Evolutionary conservation across 148 eudicot species (phyloP), one percentile per base, ranked within the genome.

Genomic region (Beta vulgaris): DNA sequence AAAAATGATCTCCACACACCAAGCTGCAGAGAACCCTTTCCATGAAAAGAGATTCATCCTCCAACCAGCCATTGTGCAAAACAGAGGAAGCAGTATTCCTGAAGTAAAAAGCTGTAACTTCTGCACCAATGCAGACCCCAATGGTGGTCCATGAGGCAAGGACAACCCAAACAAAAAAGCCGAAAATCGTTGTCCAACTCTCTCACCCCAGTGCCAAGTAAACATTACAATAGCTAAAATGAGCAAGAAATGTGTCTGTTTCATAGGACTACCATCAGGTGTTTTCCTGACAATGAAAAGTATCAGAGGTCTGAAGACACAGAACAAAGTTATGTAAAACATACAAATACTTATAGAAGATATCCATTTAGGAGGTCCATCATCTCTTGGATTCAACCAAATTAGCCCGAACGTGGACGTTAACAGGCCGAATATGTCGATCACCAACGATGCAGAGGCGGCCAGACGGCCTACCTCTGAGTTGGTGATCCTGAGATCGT

Each of bases 91-190:
- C 9, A 84, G 21, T 18, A 81, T 13, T 34, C 81, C 82, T 0
- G 77, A 75, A 42, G 78, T 76, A 35, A 84, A 68, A 0, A 67
- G 48, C 60, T 84, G 80, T 5, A 84, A 35, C 82, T 81, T 84
- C 8, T 84, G 80, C 4, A 74, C 82, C 40, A 84, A 51, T 25
- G 78, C 74, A 2, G 82, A 63, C 9, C 87, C 87, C 25, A 84
- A 72, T 5, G 84, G 87, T 2, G 84, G 84, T 2, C 82, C 82
- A 32, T 84, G 75, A 1, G 87, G 87, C 42, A 84, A 23, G 7
- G 82, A 81, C 1, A 84, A 21, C 15, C 87, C 87, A 25, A 84
- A 79, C 25, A 84, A 65, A 71, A 81, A 84, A 6, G 87, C 68
- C 1, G 78, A 73, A 10, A 84, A 71, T 15, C 68, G 73, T 23